Percentiles rank a stretch among this genome's conserved stretches.
Evolutionary conservation across 768 basidiomycete genomes (phyloP).

Genomic region (Pholiota molesta): DNA sequence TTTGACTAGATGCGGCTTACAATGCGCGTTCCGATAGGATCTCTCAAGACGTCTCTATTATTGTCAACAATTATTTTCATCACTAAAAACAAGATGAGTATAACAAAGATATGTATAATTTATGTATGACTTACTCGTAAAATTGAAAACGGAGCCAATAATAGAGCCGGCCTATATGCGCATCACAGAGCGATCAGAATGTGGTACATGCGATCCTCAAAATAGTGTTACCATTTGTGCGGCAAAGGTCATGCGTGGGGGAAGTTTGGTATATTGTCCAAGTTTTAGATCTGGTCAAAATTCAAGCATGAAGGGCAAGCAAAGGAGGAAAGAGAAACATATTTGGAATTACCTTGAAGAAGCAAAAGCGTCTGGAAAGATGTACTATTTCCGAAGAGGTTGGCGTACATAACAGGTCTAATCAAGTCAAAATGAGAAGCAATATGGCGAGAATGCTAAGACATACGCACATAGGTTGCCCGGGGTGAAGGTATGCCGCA

Average conservation of each 20-base stretch:
- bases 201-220: not conserved
- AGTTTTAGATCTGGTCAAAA: conserved; percentile 60
- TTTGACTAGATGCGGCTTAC: conserved; percentile 29
- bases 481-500: conserved; percentile 51
- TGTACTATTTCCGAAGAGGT: conserved; percentile 55
- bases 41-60: conserved; percentile 47
- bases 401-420: conserved; percentile 58
- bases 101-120: not conserved
- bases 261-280: conserved; percentile 68
- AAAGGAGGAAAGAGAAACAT: not conserved
- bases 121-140: conserved; percentile 38
- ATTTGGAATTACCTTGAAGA: conserved; percentile 42
- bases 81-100: conserved; percentile 32
- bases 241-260: conserved; percentile 62
- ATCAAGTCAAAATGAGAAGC: not conserved
- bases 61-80: conserved; percentile 49
- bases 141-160: conserved; percentile 54
- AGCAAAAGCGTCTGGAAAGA: conserved; percentile 55
- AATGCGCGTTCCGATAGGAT: conserved; percentile 51
- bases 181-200: not conserved
- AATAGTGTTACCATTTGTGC: conserved; percentile 48
- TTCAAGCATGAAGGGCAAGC: conserved; percentile 20
- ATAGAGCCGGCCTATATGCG: conserved; percentile 43
- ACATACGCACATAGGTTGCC: conserved; percentile 44
- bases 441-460: not conserved